These are phyloP conservation scores for Apiosordaria backusii DNA, from an alignment of 495 filamentous ascomycete species.

Conservation along the genomic window DNA sequence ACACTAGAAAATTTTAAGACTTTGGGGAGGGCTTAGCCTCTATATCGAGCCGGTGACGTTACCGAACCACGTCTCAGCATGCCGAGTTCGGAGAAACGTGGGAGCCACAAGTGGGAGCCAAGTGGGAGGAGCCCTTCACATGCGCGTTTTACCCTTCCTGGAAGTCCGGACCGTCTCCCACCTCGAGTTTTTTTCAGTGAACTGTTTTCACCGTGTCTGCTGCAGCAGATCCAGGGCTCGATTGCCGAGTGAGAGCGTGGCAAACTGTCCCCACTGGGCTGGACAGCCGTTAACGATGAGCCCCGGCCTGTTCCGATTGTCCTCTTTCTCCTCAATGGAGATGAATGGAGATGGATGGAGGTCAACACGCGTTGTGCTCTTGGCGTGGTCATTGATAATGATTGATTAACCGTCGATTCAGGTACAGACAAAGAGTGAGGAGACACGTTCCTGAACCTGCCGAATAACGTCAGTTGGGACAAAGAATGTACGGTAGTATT, in stretches of 20 bases:
- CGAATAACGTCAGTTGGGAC: background rate
- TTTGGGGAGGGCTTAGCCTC: background rate
- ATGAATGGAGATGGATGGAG: background rate
- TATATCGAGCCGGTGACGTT: conserved; percentile 1
- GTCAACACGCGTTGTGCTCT: conserved; percentile 2
- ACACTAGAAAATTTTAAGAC: background rate
- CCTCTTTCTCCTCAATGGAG: background rate
- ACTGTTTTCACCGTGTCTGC: background rate
- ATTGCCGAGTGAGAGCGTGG: conserved; percentile 8
- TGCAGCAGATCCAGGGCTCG: conserved; percentile 13
- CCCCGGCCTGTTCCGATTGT: background rate
- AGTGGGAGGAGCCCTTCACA: background rate
- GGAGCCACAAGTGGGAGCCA: background rate
- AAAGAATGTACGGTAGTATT: background rate
- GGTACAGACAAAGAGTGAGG: background rate
- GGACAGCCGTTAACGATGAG: background rate
- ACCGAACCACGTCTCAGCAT: background rate
- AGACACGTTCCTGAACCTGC: background rate
- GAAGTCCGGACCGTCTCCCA: conserved; percentile 10
- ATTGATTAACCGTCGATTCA: background rate
- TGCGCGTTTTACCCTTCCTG: conserved; percentile 9
- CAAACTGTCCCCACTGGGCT: conserved; percentile 2
- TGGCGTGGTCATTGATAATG: background rate
- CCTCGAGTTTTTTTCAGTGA: background rate
- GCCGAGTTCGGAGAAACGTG: background rate